Evolutionary conservation across 352 stramenopile genomes (phyloP), one percentile per base, ranked within the genome.

Genomic region (Phytophthora syringae): DNA sequence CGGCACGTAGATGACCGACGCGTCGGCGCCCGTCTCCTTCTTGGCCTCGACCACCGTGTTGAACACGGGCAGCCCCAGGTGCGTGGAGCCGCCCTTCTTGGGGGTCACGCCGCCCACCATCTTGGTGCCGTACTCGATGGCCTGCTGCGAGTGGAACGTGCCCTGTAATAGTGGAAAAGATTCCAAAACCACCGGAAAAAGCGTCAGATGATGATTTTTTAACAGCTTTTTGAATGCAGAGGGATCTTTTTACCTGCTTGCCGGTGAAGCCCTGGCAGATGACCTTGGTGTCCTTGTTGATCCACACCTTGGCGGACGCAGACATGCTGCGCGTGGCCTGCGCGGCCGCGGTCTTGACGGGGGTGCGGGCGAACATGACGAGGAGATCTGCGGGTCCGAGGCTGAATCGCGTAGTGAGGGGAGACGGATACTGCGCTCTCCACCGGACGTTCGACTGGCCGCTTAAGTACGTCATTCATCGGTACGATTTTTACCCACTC

Each of bases 181-280:
- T n/a, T n/a, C n/a, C n/a, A n/a, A 47, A 16, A 70, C 49, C 58
- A 20, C 42, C 57, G 32, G 37, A 53, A 67, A 43, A 34, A n/a
- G 37, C 21, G 60, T 54, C 15, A 55, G 21, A 51, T 58, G 18
- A n/a, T n/a, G n/a, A n/a, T n/a, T 16, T 15, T 32, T 50, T 42
- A 16, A 28, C 51, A n/a, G n/a, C n/a, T n/a, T n/a, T n/a, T n/a
- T n/a, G n/a, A n/a, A n/a, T n/a, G n/a, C n/a, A n/a, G n/a, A n/a
- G n/a, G 20, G 40, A 59, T 64, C 44, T 63, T 70, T 59, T 54
- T 83, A 98, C 92, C 88, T 99, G 97, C 82, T 99, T 99, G 72
- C 98, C 98, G 48, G 98, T 99, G 79, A 99, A 99, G 51, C 98
- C 98, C 83, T 99, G 98, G 77, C 96, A 98, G 74, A 99, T 99